phyloP scores from a whole-genome alignment of 1,284 basidiomycete genomes.

The Termitomyces sp. region DNA sequence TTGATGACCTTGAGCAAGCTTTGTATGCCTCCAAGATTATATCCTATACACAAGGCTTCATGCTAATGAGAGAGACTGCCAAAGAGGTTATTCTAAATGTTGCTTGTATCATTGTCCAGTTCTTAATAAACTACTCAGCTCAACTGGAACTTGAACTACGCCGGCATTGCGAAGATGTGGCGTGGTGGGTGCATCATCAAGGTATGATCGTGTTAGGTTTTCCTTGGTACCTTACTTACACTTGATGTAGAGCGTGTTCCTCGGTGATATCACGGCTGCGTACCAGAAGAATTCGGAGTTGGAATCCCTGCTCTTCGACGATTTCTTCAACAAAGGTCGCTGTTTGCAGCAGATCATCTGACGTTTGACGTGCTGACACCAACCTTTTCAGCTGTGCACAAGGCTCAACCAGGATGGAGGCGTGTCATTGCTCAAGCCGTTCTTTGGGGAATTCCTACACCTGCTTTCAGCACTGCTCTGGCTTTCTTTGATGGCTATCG shows the following conservation, averaged over 20 bases:
- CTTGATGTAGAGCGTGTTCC: slow-evolving; percentile 74
- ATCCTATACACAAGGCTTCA: slow-evolving; percentile 99
- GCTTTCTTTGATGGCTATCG: slow-evolving; percentile 99
- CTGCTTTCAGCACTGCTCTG: slow-evolving; percentile 93
- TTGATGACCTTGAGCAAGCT: slow-evolving; percentile 98
- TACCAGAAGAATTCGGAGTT: slow-evolving; percentile 85
- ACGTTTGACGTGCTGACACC: background rate
- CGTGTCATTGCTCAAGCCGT: slow-evolving; percentile 95
- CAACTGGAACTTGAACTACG: slow-evolving; percentile 86
- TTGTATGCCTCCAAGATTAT: slow-evolving; percentile 99
- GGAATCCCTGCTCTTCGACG: slow-evolving; percentile 93
- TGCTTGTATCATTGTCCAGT: slow-evolving; percentile 2
- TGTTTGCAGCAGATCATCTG: slow-evolving; percentile 6
- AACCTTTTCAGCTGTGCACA: slow-evolving; percentile 66
- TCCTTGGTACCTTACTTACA: background rate
- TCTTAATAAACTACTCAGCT: slow-evolving; percentile 35
- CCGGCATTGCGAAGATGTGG: slow-evolving; percentile 99
- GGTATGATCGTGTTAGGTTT: slow-evolving; percentile 26
- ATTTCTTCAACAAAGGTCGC: slow-evolving; percentile 94
- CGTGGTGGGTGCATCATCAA: slow-evolving; percentile 99
- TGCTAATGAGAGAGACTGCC: slow-evolving; percentile 98
- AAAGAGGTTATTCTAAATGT: slow-evolving; percentile 64
- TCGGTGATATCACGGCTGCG: slow-evolving; percentile 88
- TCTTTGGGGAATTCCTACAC: slow-evolving; percentile 96
- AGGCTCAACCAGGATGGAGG: slow-evolving; percentile 97